A percentile compares a stretch with the other conserved stretches of the same genome.
phyloP scores from a whole-genome alignment of 768 basidiomycete genomes.

The Tulasnella sp. region DNA sequence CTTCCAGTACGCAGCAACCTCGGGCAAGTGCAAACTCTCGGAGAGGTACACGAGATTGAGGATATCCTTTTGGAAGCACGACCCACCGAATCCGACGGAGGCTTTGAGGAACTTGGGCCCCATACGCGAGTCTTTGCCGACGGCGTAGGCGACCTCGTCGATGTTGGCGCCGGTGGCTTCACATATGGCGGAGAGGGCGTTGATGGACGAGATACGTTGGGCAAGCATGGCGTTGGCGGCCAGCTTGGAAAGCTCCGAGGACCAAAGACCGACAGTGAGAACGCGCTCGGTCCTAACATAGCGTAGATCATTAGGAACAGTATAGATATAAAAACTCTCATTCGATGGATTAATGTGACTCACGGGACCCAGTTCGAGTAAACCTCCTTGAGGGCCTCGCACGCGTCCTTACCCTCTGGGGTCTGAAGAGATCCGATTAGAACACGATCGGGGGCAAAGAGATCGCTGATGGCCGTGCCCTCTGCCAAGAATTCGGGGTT shows the following conservation, averaged over 20 bases:
- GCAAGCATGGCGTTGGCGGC: slow-evolving; percentile 99
- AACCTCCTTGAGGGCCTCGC: slow-evolving; percentile 59
- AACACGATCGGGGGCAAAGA: slow-evolving; percentile 85
- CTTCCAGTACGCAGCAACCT: slow-evolving; percentile 95
- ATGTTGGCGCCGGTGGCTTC: slow-evolving; percentile 98
- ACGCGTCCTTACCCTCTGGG: slow-evolving; percentile 71
- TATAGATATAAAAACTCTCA: neutral
- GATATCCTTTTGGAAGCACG: slow-evolving; percentile 99
- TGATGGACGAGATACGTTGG: slow-evolving; percentile 96
- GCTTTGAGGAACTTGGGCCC: slow-evolving; percentile 94
- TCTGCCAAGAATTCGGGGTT: slow-evolving; percentile 99
- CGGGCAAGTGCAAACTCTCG: slow-evolving; percentile 88
- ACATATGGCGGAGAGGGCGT: slow-evolving; percentile 96
- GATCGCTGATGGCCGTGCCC: slow-evolving; percentile 88
- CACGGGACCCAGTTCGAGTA: slow-evolving; percentile 97
- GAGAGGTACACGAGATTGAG: slow-evolving; percentile 96
- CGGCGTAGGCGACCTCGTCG: slow-evolving; percentile 90
- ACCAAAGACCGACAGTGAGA: slow-evolving; percentile 95
- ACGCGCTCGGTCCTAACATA: slow-evolving; percentile 52
- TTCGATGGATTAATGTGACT: slow-evolving; percentile 29
- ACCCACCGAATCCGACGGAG: slow-evolving; percentile 93
- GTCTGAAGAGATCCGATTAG: slow-evolving; percentile 94
- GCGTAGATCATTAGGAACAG: slow-evolving; percentile 8
- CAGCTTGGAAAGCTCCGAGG: slow-evolving; percentile 94
- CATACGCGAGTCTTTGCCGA: slow-evolving; percentile 86